These are phyloP conservation scores for Picea glauca DNA, from an alignment of 75 land plant genomes.

Conservation along the genomic window DNA sequence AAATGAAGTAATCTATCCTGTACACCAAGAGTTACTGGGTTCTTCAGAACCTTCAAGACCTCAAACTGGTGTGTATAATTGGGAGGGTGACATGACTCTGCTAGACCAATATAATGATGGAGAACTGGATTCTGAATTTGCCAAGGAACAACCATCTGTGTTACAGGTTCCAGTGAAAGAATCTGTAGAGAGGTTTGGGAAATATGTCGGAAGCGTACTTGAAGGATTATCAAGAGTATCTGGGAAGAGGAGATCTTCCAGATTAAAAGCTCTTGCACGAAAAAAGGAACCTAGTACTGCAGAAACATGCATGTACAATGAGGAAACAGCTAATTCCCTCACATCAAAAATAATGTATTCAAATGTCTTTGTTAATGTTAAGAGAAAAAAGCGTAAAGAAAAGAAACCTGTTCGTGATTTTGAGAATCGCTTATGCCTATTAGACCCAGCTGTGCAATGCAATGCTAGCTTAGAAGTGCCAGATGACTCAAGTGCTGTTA, in stretches of 20 bases:
- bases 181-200: neutral
- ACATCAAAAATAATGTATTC: neutral
- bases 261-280: constrained; percentile 1
- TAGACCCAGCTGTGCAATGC: neutral
- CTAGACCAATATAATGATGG: neutral
- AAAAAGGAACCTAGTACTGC: neutral
- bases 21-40: neutral
- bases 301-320: neutral
- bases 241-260: neutral
- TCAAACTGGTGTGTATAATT: neutral
- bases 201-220: neutral
- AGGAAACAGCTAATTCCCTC: neutral
- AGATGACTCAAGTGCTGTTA: neutral
- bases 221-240: neutral
- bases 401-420: neutral
- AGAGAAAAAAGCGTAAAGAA: neutral
- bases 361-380: neutral
- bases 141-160: neutral
- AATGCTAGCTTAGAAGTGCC: neutral
- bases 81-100: neutral
- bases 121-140: neutral
- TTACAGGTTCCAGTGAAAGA: neutral
- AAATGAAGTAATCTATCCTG: neutral
- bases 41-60: neutral
- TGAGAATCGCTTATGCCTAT: too few relatives aligned